Evolutionary conservation across 352 stramenopile genomes (phyloP).

Genomic region (Globisporangium viniferum): DNA sequence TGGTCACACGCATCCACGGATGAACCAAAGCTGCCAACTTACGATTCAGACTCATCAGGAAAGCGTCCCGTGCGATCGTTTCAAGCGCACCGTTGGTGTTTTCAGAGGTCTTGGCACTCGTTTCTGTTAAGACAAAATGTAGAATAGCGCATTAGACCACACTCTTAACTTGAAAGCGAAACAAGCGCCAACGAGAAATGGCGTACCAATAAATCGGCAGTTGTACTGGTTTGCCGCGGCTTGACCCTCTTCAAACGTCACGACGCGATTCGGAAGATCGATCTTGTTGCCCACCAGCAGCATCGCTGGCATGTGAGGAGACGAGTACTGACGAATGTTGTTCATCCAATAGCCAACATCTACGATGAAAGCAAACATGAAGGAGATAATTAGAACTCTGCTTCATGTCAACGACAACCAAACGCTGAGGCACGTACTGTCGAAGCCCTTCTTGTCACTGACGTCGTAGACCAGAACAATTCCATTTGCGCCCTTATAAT

Average conservation of each 20-base stretch:
- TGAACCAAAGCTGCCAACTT: constrained; percentile 22
- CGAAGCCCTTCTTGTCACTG: constrained; percentile 88
- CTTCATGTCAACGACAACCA: background rate
- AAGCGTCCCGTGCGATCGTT: constrained; percentile 83
- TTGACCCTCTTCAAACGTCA: constrained; percentile 75
- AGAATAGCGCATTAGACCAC: constrained; percentile 14
- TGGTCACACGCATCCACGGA: background rate
- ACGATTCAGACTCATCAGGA: constrained; percentile 86
- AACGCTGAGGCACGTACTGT: constrained; percentile 62
- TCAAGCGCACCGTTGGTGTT: constrained; percentile 85
- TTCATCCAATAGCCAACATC: constrained; percentile 96
- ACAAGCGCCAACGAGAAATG: background rate
- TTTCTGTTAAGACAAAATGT: constrained; percentile 49
- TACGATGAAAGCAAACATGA: constrained; percentile 26
- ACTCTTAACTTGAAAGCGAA: background rate
- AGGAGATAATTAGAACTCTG: background rate
- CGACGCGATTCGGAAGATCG: constrained; percentile 83
- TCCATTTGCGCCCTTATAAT: constrained; percentile 93
- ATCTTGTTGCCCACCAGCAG: constrained; percentile 92
- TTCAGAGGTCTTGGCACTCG: constrained; percentile 85
- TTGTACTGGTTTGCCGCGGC: constrained; percentile 79
- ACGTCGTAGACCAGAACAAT: constrained; percentile 95
- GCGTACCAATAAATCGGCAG: constrained; percentile 84
- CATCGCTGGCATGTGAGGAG: constrained; percentile 72
- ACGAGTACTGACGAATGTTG: constrained; percentile 91